Conservation (phyloP, 78 protist species). For the Isochrysis galbana region DNA sequence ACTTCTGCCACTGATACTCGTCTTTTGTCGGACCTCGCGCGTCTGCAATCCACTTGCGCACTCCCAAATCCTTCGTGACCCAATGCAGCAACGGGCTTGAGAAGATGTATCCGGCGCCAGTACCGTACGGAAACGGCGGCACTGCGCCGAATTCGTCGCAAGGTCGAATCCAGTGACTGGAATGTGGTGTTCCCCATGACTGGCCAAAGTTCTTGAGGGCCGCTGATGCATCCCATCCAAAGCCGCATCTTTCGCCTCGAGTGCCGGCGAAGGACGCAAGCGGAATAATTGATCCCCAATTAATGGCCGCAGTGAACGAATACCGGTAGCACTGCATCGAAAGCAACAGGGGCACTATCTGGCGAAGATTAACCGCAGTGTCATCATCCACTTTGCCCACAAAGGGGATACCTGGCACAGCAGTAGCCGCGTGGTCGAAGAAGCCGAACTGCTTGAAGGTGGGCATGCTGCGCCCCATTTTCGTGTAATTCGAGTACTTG, state of each 20-base stretch:
- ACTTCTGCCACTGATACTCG: slow-evolving; percentile 1
- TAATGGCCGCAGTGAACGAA: too few species aligned
- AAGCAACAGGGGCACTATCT: too few species aligned
- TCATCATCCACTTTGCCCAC: neutral
- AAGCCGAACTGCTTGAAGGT: slow-evolving; percentile 25
- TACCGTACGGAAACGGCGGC: slow-evolving; percentile 12
- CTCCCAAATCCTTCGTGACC: neutral
- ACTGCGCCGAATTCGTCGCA: slow-evolving; percentile 9
- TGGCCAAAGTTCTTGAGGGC: neutral
- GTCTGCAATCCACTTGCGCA: neutral
- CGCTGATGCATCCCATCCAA: neutral
- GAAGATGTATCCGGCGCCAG: slow-evolving; percentile 21
- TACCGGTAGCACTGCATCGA: too few species aligned
- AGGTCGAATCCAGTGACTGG: neutral
- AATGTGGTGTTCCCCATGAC: neutral
- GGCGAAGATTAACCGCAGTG: too few species aligned
- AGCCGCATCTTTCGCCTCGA: neutral
- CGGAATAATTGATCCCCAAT: too few species aligned
- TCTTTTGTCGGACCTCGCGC: neutral
- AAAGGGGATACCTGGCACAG: neutral
- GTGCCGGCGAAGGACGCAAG: too few species aligned
- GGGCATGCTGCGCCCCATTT: neutral
- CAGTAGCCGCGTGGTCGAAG: neutral
- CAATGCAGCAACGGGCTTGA: neutral
- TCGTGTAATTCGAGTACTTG: neutral